Conservation (phyloP, 129 eudicot species). For the Glebionis coronaria region DNA sequence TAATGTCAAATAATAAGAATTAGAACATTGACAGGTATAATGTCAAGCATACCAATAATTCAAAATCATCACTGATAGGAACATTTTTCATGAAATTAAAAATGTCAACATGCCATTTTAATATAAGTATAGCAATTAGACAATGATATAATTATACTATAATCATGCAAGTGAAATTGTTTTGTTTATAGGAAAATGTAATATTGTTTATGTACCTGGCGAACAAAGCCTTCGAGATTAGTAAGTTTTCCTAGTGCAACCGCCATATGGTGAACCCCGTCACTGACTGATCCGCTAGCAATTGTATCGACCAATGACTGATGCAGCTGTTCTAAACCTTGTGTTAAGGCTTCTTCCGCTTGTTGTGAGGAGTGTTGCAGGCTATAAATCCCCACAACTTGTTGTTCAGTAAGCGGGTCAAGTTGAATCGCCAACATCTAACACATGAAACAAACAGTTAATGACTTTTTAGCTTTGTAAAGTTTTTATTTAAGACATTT, state of each 20-base stretch:
- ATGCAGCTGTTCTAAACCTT: conserved; percentile 79
- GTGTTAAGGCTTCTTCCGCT: conserved; percentile 87
- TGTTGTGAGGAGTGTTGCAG: conserved; percentile 81
- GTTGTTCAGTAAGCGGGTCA: conserved; percentile 90
- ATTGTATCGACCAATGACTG: conserved; percentile 79
- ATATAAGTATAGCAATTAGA: neutral
- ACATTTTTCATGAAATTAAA: neutral
- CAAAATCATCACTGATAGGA: neutral
- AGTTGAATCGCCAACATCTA: conserved; percentile 78
- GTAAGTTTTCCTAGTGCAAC: conserved; percentile 89
- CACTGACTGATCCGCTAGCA: conserved; percentile 51
- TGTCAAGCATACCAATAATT: conserved; percentile 18
- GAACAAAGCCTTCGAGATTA: conserved; percentile 93
- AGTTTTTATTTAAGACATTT: neutral
- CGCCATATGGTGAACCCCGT: conserved; percentile 93
- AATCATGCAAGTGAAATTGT: neutral
- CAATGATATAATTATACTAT: too few relatives aligned
- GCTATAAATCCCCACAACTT: conserved; percentile 74
- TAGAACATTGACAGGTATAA: neutral
- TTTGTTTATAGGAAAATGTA: neutral
- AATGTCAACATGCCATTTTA: conserved; percentile 1
- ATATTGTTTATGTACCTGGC: conserved; percentile 51
- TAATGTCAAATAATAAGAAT: too few relatives aligned
- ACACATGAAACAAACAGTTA: neutral
- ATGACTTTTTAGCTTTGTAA: too few relatives aligned